Base-by-base conservation (phyloP, 805 yeast genomes). In the Kazachstania viticola region DNA sequence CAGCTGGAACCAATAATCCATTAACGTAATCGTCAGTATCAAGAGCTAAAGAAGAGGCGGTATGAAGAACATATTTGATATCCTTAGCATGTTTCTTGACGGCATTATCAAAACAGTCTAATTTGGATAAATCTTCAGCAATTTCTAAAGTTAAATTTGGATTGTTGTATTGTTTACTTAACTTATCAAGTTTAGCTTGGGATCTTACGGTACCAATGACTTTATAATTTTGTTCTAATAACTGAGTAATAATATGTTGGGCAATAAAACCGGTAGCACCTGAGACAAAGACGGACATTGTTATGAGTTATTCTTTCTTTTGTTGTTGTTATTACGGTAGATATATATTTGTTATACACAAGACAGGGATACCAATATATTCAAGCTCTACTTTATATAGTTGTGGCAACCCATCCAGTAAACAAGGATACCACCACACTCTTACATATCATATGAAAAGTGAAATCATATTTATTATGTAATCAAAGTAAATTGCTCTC, bases 241-340 rank as follows among this genome's bases (percentile, higher is more conserved):
- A 56, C 24, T 46, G 50, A 35, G 58, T 56, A 26, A 70, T 56
- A 19, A 68, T 55, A 40, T 70, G 71, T 44, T 61, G 66, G 25
- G 76, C 76, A 41, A 71, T 62, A 45, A 60, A 71, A 12, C 77
- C 77, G 5, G 67, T 55, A 12, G 73, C 73, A 25, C 77, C 76
- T 3, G 75, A 59, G 21, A 71, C 63, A 33, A 68, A 61, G 14
- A 65, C 69, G 19, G 50, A 39, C 51, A 46, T 46, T 21, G 26
- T 38, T 16, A 7, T 30, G 14, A 23, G 7, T 28, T 16, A 24
- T 26, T 9, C 18, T 26, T 26, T 26, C n/a, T n/a, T n/a, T n/a
- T n/a, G n/a, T n/a, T n/a, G n/a, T n/a, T n/a, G n/a, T n/a, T n/a
- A n/a, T n/a, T n/a, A n/a, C n/a, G n/a, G n/a, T n/a, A n/a, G n/a